phyloP scores from a whole-genome alignment of 1,284 basidiomycete species.

The Garcileccinum viscosum region DNA sequence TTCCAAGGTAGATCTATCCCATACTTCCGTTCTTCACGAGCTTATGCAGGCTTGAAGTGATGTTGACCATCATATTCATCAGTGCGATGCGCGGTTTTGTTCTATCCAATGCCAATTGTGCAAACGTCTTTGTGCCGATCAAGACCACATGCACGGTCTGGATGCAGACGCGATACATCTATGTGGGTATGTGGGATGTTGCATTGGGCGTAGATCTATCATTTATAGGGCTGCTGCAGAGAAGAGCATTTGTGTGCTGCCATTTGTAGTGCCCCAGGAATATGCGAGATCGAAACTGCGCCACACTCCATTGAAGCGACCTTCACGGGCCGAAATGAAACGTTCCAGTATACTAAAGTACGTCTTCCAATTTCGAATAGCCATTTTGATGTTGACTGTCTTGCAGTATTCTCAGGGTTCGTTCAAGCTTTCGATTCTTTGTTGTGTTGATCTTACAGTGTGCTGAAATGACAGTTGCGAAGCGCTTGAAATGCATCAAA shows the following conservation, averaged over 20 bases:
- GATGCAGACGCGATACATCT: constrained; percentile 51
- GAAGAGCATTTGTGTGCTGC: constrained; percentile 56
- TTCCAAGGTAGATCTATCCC: constrained; percentile 45
- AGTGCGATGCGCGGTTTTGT: constrained; percentile 57
- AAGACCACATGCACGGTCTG: constrained; percentile 61
- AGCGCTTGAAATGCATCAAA: constrained; percentile 55
- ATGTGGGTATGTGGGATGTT: constrained; percentile 55
- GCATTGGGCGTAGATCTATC: neutral
- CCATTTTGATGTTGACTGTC: neutral
- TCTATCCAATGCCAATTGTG: constrained; percentile 61
- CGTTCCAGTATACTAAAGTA: constrained; percentile 58
- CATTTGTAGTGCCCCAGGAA: constrained; percentile 51
- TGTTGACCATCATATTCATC: constrained; percentile 53
- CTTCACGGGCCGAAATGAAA: constrained; percentile 54
- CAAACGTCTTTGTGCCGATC: constrained; percentile 53
- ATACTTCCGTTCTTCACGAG: neutral
- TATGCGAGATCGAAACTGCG: constrained; percentile 62
- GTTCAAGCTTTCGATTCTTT: neutral
- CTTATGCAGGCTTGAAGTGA: constrained; percentile 38
- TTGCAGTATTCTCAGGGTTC: constrained; percentile 37
- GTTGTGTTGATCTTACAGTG: neutral
- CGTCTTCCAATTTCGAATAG: neutral
- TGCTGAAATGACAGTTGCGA: constrained; percentile 44
- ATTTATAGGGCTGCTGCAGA: constrained; percentile 34
- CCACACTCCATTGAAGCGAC: constrained; percentile 65